Conservation (phyloP, 805 yeast species). For the Wickerhamiella sorbophila region DNA sequence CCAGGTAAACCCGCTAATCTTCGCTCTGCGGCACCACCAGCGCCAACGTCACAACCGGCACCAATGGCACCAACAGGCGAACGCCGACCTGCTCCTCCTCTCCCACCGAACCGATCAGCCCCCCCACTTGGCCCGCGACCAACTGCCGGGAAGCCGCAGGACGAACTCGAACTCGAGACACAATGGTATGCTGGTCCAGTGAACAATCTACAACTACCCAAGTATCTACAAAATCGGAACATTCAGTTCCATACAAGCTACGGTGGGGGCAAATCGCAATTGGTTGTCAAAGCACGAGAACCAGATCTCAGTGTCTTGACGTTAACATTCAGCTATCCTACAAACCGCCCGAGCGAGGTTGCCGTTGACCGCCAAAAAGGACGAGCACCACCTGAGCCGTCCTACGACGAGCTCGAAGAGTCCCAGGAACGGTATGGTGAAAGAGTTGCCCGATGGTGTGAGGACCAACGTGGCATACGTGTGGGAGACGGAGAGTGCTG, state of each 20-base stretch:
- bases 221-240: constrained; percentile 16
- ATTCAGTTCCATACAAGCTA: constrained; percentile 12
- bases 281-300: constrained; percentile 20
- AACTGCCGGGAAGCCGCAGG: not conserved
- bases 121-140: constrained; percentile 5
- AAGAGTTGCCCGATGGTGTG: constrained; percentile 25
- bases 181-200: constrained; percentile 16
- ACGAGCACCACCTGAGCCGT: constrained; percentile 30
- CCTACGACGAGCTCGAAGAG: constrained; percentile 17
- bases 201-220: constrained; percentile 5
- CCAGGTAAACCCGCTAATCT: not conserved
- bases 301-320: constrained; percentile 23
- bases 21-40: constrained; percentile 3
- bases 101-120: constrained; percentile 5
- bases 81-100: constrained; percentile 4
- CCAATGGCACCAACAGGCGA: constrained; percentile 3
- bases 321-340: constrained; percentile 20
- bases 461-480: constrained; percentile 20
- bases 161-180: constrained; percentile 18
- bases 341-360: constrained; percentile 28
- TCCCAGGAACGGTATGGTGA: constrained; percentile 21
- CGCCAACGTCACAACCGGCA: constrained; percentile 4
- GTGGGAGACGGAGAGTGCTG: constrained; percentile 30
- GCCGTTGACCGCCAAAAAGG: constrained; percentile 24
- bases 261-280: constrained; percentile 11